Evolutionary conservation across 176 grass and related monocot genomes (phyloP), one percentile per base, ranked within the genome.

Genomic region (Dactylis glomerata): DNA sequence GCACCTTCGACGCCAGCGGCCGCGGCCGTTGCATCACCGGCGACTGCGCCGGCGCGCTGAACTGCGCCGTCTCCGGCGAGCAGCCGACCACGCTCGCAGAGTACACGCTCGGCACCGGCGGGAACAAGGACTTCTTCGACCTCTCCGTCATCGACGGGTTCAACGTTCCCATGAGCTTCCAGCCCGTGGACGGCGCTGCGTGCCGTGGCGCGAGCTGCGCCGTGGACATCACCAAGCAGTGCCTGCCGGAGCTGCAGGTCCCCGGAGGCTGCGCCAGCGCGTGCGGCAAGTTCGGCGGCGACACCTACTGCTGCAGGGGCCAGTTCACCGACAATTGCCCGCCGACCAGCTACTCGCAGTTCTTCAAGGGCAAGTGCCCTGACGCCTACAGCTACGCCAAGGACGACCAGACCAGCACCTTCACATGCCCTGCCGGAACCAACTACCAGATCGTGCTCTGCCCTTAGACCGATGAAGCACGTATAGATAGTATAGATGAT

Each of bases 331-430:
- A 54, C 68, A 73, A 78, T 34, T 92, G 90, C 55, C 16, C 38
- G 22, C 28, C 86, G 24, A 92, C 87, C 1, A 47, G 42, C 0
- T 90, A 78, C 61, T 92, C 91, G 3, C 26, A 9, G 81, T 90
- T 81, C 80, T 92, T 92, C 84, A 87, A 89, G 87, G 37, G 5
- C 0, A 44, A 76, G 12, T 90, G 91, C 76, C 91, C 91, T 0
- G 55, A 92, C 37, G 91, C 76, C 0, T 92, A 92, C 78, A 90
- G 80, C 87, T 92, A 92, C 61, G 84, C 91, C 17, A 80, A 87
- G 57, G 84, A 89, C 22, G 87, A 89, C 20, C 5, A 7, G 8
- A 81, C 22, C 10, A 83, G 73, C 67, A 83, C 58, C 9, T 89
- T 92, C 80, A 89, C 87, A 9, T 89, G 91, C 14, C 87, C 91